Conservation (phyloP, 2,329 filamentous ascomycete species). For the Aspergillus chevalieri region DNA sequence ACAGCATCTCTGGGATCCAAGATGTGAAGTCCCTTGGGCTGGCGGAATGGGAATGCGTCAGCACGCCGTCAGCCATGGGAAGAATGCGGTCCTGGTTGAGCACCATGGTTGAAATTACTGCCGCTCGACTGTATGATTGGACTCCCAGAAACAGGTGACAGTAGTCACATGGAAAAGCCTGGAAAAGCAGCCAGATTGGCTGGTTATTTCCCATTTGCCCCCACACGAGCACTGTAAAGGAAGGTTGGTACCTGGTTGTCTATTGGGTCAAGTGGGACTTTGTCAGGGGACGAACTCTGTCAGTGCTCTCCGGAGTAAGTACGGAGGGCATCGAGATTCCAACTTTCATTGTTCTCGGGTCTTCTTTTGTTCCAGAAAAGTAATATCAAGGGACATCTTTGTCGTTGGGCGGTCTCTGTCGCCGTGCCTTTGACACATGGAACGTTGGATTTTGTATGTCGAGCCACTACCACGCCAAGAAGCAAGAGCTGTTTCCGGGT, state of each 20-base stretch:
- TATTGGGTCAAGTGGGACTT: not conserved
- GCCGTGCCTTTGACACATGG: not conserved
- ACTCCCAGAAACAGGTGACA: not conserved
- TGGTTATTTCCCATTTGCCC: not conserved
- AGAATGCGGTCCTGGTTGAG: not conserved
- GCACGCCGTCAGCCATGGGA: not conserved
- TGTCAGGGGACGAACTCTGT: not conserved
- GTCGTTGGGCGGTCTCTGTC: not conserved
- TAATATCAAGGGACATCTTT: not conserved
- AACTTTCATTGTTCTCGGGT: too few species aligned
- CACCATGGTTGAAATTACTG: not conserved
- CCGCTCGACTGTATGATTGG: not conserved
- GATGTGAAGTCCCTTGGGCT: not conserved
- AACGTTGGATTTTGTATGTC: not conserved
- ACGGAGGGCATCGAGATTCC: too few species aligned
- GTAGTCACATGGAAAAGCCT: not conserved
- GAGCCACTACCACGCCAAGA: not conserved
- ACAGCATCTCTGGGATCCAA: not conserved
- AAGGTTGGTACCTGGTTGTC: not conserved
- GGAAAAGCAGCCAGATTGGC: not conserved
- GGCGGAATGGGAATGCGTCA: not conserved
- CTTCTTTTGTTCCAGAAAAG: too few species aligned
- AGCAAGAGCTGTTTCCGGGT: not conserved
- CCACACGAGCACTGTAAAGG: not conserved
- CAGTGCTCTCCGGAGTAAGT: not conserved